These are phyloP conservation scores for Termitomyces sp. DNA, from an alignment of 768 basidiomycete genomes.

Conservation along the genomic window DNA sequence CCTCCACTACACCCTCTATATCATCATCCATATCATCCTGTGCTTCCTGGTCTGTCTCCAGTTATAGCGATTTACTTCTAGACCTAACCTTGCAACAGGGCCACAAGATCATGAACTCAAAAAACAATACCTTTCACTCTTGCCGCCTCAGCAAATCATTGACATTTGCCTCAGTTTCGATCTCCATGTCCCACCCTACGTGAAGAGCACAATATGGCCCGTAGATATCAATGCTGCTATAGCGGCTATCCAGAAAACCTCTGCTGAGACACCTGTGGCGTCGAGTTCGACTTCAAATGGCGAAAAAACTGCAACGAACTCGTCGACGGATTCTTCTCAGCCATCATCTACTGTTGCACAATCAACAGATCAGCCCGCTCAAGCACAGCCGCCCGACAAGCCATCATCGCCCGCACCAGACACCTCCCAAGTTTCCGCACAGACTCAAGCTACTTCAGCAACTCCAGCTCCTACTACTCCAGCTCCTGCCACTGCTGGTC, in stretches of 20 bases:
- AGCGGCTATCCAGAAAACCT: slow-evolving; percentile 37
- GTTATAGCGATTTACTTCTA: slow-evolving; percentile 11
- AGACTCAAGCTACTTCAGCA: background rate
- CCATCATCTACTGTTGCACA: slow-evolving; percentile 6
- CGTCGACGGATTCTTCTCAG: slow-evolving; percentile 13
- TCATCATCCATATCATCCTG: slow-evolving; percentile 29
- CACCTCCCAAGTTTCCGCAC: background rate
- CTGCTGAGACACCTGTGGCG: slow-evolving; percentile 11
- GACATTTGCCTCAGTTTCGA: slow-evolving; percentile 75
- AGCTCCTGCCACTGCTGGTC: slow-evolving; percentile 5
- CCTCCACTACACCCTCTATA: slow-evolving; percentile 28
- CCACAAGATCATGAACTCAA: slow-evolving; percentile 58
- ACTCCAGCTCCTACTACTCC: slow-evolving; percentile 16
- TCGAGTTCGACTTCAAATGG: slow-evolving; percentile 7
- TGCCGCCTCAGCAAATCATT: slow-evolving; percentile 67
- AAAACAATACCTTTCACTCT: slow-evolving; percentile 61
- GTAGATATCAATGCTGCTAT: slow-evolving; percentile 62
- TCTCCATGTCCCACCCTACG: slow-evolving; percentile 56
- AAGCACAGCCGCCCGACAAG: slow-evolving; percentile 21
- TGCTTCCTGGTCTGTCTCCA: slow-evolving; percentile 21
- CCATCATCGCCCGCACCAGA: slow-evolving; percentile 11
- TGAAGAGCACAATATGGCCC: slow-evolving; percentile 70
- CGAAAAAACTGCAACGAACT: slow-evolving; percentile 8
- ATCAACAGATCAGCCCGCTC: slow-evolving; percentile 12
- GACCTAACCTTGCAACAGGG: slow-evolving; percentile 17